A percentile compares a stretch with the other conserved stretches of the same genome.
These are phyloP conservation scores for Ustilago hordei DNA, from an alignment of 1,284 basidiomycete genomes.

Conservation along the genomic window DNA sequence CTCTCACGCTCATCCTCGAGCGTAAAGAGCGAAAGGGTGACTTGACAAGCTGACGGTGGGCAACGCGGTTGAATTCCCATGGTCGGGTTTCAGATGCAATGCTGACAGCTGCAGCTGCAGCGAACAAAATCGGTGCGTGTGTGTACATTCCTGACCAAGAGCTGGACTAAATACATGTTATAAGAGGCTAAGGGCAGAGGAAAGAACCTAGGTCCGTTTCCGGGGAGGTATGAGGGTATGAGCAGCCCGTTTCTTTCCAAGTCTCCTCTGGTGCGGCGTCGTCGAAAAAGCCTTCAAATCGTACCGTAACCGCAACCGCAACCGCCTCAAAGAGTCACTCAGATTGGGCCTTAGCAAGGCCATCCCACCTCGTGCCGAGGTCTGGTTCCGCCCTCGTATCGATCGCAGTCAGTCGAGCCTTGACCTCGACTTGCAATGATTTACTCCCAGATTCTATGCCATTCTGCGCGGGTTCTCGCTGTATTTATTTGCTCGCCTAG, in stretches of 20 bases:
- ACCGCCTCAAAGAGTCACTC: neutral
- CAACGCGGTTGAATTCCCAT: neutral
- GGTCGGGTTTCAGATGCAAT: constrained; percentile 12
- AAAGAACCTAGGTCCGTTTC: too few species aligned
- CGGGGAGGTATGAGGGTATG: too few species aligned
- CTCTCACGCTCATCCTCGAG: constrained; percentile 8
- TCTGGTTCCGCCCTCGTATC: constrained; percentile 7
- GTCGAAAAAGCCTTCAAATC: neutral
- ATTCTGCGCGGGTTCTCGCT: neutral
- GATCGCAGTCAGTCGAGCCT: constrained; percentile 4
- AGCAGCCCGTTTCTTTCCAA: too few species aligned
- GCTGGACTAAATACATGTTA: too few species aligned
- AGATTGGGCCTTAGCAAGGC: constrained; percentile 1
- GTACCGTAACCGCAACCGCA: neutral
- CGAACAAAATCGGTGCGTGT: too few species aligned
- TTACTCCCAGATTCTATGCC: neutral
- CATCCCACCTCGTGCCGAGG: constrained; percentile 1
- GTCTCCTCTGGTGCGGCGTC: too few species aligned
- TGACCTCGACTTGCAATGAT: neutral
- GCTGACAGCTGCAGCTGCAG: constrained; percentile 11
- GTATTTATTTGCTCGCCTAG: neutral
- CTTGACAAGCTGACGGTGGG: neutral
- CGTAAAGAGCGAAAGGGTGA: neutral
- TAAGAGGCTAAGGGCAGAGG: too few species aligned
- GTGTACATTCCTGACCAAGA: too few species aligned